Base-by-base conservation (phyloP, 1,139 yeast genomes). In the Debaryomyces coudertii region DNA sequence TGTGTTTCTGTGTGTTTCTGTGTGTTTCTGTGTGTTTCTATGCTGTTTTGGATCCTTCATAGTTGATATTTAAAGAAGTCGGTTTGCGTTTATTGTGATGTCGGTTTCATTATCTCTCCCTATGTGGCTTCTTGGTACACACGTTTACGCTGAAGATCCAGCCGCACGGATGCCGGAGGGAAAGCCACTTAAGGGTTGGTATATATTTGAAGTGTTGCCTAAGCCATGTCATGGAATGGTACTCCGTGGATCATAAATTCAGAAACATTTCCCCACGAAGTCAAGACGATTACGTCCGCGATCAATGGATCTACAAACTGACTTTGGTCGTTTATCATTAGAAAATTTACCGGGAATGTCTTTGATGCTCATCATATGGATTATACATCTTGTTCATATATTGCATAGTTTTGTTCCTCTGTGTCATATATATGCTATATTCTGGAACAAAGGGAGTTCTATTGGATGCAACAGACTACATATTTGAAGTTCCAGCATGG, bases 251-350 rank as follows among this genome's bases (percentile, higher is more conserved):
- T 77, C 29, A 70, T 71, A 27, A 71, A 75, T 53, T 66, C 79
- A 4, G 80, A 76, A 49, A 68, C 74, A 5, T 76, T 73, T 55
- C 69, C 74, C 14, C 69, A 68, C 43, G 70, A 71, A 33, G 67
- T 74, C 30, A 61, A 79, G 52, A 68, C 71, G 8, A 65, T 73
- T 11, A 69, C 74, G 5, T 73, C 71, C 51, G 69, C 77, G 11
- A 60, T 75, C 37, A 74, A 73, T 49, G 73, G 79, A 0, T 63
- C 77, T 5, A 62, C 73, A 30, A 73, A 75, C 47, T 76, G 80
- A 80, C 68, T 75, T 48, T 73, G 78, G 73, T 77, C 78, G 1
- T 76, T 76, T 53, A 66, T 76, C 40, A 70, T 75, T 67, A 78
- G 79, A 2, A 60, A 77, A 45, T 72, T 67, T 52, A 69, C 79